Conservation (phyloP, 306 rosid genomes). For the Macrotyloma uniflorum region DNA sequence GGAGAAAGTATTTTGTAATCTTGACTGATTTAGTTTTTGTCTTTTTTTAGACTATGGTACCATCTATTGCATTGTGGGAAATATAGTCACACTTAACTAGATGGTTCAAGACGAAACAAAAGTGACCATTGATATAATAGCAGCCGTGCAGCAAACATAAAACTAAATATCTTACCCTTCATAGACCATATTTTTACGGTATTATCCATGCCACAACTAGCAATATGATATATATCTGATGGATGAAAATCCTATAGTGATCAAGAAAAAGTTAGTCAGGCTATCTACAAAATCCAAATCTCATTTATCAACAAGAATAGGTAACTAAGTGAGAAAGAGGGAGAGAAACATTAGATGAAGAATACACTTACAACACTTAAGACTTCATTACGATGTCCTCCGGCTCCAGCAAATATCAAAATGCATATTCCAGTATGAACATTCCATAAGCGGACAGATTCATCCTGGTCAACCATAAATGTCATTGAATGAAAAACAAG, state of each 20-base stretch:
- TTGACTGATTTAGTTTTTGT: neutral
- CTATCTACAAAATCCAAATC: slow-evolving; percentile 22
- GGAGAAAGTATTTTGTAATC: neutral
- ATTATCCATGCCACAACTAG: slow-evolving; percentile 99
- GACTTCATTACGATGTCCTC: slow-evolving; percentile 98
- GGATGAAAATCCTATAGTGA: slow-evolving; percentile 87
- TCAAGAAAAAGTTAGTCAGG: slow-evolving; percentile 25
- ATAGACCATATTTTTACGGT: slow-evolving; percentile 97
- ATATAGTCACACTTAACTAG: neutral
- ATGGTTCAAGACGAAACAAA: neutral
- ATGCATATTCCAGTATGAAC: slow-evolving; percentile 94
- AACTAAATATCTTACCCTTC: slow-evolving; percentile 63
- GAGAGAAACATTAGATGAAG: neutral
- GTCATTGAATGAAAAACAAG: slow-evolving; percentile 40
- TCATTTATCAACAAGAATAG: slow-evolving; percentile 17
- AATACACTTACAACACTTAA: slow-evolving; percentile 82
- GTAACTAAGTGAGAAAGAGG: neutral
- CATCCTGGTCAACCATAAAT: slow-evolving; percentile 70
- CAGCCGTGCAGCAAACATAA: neutral
- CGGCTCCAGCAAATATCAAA: slow-evolving; percentile 96
- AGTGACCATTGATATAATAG: neutral
- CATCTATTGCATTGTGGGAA: neutral
- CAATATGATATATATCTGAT: slow-evolving; percentile 81
- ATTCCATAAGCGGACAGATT: slow-evolving; percentile 98
- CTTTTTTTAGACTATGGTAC: neutral